Evolutionary conservation across 2,329 filamentous ascomycete species (phyloP).

Genomic region (Verticillium longisporum): DNA sequence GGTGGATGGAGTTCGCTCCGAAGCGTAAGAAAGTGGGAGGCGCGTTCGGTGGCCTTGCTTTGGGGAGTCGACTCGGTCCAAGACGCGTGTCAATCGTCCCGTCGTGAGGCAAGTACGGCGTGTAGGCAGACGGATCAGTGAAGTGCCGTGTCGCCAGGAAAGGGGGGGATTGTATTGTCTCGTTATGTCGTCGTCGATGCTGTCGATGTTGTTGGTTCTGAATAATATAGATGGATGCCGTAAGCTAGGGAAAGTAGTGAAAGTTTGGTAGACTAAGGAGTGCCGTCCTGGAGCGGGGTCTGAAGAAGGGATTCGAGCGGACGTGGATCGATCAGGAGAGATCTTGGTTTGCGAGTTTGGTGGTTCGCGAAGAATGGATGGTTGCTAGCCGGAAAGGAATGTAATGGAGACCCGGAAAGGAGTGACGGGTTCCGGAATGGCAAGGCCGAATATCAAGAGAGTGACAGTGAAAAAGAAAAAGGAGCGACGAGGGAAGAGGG

Average conservation of each 20-base stretch:
- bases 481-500: conserved; percentile 28
- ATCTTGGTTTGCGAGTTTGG: conserved; percentile 3
- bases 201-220: background rate
- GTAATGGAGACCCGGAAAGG: conserved; percentile 41
- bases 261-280: background rate
- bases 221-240: background rate
- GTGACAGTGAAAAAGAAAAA: conserved; percentile 39
- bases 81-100: background rate
- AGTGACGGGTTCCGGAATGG: conserved; percentile 41
- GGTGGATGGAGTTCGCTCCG: conserved; percentile 5
- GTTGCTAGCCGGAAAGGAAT: conserved; percentile 26
- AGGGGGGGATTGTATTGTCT: background rate
- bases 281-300: conserved; percentile 4
- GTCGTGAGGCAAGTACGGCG: background rate
- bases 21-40: background rate
- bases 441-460: conserved; percentile 38
- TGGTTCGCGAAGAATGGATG: conserved; percentile 12
- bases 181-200: background rate
- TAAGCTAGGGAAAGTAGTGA: background rate
- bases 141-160: background rate
- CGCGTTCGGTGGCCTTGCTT: background rate
- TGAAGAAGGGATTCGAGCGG: conserved; percentile 7
- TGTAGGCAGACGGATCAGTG: background rate
- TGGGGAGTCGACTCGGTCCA: background rate
- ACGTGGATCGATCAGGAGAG: conserved; percentile 14